These are phyloP conservation scores for Fraxinus sp. DNA, from an alignment of 305 asterid genomes.

Conservation along the genomic window DNA sequence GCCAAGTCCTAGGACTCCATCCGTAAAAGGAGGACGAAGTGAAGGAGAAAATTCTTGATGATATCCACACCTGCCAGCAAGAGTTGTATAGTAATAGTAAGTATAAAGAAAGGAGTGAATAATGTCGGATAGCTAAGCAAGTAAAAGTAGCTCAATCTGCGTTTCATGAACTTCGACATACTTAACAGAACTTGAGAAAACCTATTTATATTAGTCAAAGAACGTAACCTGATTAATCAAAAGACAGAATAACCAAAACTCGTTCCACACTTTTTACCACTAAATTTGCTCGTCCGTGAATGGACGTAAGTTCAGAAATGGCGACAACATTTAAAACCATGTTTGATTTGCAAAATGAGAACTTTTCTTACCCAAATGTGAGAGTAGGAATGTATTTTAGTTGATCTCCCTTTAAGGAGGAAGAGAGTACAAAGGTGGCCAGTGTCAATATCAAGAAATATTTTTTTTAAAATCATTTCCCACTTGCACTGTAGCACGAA, in stretches of 20 bases:
- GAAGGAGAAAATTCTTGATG: neutral
- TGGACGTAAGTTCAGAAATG: neutral
- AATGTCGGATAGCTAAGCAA: neutral
- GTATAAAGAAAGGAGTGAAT: neutral
- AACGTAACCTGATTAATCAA: neutral
- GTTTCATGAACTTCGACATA: neutral
- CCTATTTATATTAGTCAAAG: too few species aligned
- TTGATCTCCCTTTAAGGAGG: neutral
- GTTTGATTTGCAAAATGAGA: neutral
- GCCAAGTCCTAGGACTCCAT: neutral
- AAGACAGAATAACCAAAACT: neutral
- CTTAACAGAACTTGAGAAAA: too few species aligned
- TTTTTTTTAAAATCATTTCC: conserved; percentile 15
- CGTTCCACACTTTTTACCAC: neutral
- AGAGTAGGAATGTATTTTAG: neutral
- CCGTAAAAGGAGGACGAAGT: neutral
- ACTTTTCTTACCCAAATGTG: neutral
- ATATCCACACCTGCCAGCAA: neutral
- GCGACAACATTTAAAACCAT: neutral
- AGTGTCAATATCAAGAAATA: conserved; percentile 36
- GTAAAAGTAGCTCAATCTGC: neutral
- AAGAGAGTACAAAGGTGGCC: conserved; percentile 10
- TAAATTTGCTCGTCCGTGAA: too few species aligned
- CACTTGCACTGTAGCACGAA: neutral
- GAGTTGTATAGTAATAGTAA: neutral